phyloP scores from a whole-genome alignment of 2,329 filamentous ascomycete genomes.

The Pseudopyrenochaeta lycopersici region DNA sequence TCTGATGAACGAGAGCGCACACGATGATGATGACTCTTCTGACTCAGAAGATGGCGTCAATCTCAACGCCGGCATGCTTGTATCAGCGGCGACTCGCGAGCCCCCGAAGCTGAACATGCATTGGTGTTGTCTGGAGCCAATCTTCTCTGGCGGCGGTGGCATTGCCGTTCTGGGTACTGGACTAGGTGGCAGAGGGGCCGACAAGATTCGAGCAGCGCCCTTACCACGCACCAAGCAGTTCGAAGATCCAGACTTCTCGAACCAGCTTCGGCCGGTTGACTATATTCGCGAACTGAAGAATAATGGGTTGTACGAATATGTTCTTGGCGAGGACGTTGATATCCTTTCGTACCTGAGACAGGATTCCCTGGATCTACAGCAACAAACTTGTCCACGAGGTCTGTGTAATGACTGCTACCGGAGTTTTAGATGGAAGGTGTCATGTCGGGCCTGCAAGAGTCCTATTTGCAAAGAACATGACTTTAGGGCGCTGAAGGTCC shows the following conservation, averaged over 20 bases:
- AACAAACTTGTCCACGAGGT: conserved; percentile 62
- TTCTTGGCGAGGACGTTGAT: conserved; percentile 52
- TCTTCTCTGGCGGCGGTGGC: conserved; percentile 67
- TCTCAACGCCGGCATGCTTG: conserved; percentile 47
- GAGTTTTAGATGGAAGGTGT: conserved; percentile 67
- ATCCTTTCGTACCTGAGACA: conserved; percentile 51
- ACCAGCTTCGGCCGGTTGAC: conserved; percentile 59
- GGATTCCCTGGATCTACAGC: conserved; percentile 54
- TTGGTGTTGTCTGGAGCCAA: conserved; percentile 68
- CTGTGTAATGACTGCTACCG: conserved; percentile 67
- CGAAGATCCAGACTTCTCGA: conserved; percentile 64
- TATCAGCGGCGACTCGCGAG: conserved; percentile 42
- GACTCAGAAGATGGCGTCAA: conserved; percentile 49
- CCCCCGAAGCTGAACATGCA: conserved; percentile 64
- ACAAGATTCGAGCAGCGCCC: conserved; percentile 65
- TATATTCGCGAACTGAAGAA: conserved; percentile 52
- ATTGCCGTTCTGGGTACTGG: conserved; percentile 64
- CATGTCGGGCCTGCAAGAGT: conserved; percentile 65
- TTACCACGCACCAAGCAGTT: conserved; percentile 63
- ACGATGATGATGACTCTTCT: conserved; percentile 48
- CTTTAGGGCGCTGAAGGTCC: conserved; percentile 63
- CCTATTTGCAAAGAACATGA: conserved; percentile 69
- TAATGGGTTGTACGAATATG: conserved; percentile 52
- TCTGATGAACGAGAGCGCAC: conserved; percentile 63
- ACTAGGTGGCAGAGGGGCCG: conserved; percentile 60